phyloP scores from a whole-genome alignment of 2,329 filamentous ascomycete genomes.

The Colletotrichum sp. region DNA sequence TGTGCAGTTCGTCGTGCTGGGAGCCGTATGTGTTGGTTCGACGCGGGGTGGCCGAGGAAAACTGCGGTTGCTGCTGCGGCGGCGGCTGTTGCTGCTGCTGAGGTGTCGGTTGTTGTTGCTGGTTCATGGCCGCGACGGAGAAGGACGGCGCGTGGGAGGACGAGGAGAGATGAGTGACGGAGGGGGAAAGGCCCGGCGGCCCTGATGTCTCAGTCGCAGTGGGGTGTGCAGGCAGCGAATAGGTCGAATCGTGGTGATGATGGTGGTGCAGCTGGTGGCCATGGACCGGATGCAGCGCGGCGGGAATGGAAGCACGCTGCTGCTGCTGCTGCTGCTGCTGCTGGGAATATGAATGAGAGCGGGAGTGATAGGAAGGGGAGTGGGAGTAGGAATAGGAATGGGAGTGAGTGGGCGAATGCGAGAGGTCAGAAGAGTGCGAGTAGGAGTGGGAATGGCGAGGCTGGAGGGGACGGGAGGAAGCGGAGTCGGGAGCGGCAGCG shows the following conservation, averaged over 20 bases:
- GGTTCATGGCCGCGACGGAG: constrained; percentile 17
- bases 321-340: constrained; percentile 2
- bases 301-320: constrained; percentile 14
- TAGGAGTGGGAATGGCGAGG: constrained; percentile 2
- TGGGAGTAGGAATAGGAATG: not conserved
- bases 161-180: constrained; percentile 2
- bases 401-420: not conserved
- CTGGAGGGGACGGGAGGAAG: constrained; percentile 14
- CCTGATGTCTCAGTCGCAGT: constrained; percentile 19
- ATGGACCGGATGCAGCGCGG: constrained; percentile 20
- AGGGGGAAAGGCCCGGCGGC: constrained; percentile 19
- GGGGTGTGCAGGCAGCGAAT: constrained; percentile 7
- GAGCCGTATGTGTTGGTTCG: constrained; percentile 44
- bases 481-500: constrained; percentile 7
- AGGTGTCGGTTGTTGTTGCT: constrained; percentile 5
- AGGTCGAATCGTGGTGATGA: constrained; percentile 1
- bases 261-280: constrained; percentile 18
- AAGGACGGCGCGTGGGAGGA: not conserved
- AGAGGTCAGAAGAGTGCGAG: not conserved
- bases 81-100: constrained; percentile 28
- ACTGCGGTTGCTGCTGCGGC: constrained; percentile 36
- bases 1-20: constrained; percentile 60
- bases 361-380: not conserved
- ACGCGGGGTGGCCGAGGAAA: constrained; percentile 38
- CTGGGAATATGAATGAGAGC: not conserved